These are phyloP conservation scores for Beta lomatogona DNA, from an alignment of 179 eudicot genomes.

Conservation along the genomic window DNA sequence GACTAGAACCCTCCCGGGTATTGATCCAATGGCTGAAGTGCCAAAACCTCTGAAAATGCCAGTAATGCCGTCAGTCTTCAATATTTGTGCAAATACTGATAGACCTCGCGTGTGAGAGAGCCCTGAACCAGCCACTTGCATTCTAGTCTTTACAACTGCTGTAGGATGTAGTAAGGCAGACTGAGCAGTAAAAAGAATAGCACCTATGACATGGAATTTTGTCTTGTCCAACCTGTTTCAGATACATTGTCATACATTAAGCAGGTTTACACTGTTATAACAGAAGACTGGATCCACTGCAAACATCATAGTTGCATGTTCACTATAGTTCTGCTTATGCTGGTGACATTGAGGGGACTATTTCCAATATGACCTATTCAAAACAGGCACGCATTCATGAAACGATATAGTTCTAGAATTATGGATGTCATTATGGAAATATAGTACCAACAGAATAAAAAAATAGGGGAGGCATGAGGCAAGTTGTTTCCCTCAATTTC, in stretches of 20 bases:
- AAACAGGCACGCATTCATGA: not conserved
- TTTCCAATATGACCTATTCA: not conserved
- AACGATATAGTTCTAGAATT: not conserved
- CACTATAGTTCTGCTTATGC: not conserved
- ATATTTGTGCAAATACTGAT: constrained; percentile 49
- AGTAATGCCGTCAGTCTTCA: constrained; percentile 59
- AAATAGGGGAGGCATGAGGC: not conserved
- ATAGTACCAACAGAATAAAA: not conserved
- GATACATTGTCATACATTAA: not conserved
- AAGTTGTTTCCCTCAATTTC: too few species aligned
- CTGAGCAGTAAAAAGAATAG: constrained; percentile 66
- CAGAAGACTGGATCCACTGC: not conserved
- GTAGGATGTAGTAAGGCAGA: constrained; percentile 67
- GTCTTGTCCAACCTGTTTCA: constrained; percentile 65
- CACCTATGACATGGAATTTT: constrained; percentile 64
- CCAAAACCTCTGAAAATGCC: constrained; percentile 80
- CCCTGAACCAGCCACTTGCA: constrained; percentile 65
- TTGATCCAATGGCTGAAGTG: constrained; percentile 65
- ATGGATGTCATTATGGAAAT: not conserved
- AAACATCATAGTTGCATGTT: not conserved
- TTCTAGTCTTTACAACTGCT: constrained; percentile 70
- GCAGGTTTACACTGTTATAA: not conserved
- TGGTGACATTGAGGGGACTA: not conserved
- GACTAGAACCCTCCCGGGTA: constrained; percentile 71
- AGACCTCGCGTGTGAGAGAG: constrained; percentile 46